Base-by-base conservation (phyloP, 148 eudicot genomes). In the Nepenthes mirabilis region DNA sequence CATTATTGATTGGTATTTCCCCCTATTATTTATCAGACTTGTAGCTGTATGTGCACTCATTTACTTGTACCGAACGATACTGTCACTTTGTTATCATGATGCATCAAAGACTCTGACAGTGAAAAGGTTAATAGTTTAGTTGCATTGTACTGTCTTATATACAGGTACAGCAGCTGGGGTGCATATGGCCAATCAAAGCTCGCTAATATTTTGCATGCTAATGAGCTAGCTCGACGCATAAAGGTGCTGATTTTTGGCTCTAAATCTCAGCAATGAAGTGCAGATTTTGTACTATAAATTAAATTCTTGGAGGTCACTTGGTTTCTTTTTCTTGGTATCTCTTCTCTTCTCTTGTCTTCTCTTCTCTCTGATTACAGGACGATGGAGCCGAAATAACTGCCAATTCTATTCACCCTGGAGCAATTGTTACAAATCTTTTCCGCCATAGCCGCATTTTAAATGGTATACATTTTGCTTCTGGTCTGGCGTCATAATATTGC, bases 111-210 rank as follows among this genome's bases (percentile, higher is more conserved):
- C 14, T n/a, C 32, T 32, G 14, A 52, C 23, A 23, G 14, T 11
- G 14, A 52, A n/a, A 52, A 32, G 32, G 32, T 11, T 52, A 14
- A 13, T 50, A 5, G 23, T 59, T 47, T 50, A 5, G 23, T 59
- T 47, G 47, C 34, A 6, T 9, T 52, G 13, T 51, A 37, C 40
- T 53, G 59, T 3, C 13, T 54, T 36, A 43, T 34, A 10, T 51
- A 56, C 81, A 80, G 87, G 67, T 82, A 79, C 62, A 71, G 58
- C 66, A 66, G 69, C 45, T 65, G 74, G 43, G 58, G 77, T 47
- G 87, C 87, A 35, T 82, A 82, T 65, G 87, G 87, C 50, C 87
- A 79, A 54, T 82, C 87, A 53, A 82, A 79, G 77, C 77, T 82
- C 55, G 83, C 87, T 50, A 82, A 82, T 63, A 67, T 82, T 61